Evolutionary conservation across 2,329 filamentous ascomycete species (phyloP), one percentile per base, ranked within the genome.

Genomic region (Knufia fluminis): DNA sequence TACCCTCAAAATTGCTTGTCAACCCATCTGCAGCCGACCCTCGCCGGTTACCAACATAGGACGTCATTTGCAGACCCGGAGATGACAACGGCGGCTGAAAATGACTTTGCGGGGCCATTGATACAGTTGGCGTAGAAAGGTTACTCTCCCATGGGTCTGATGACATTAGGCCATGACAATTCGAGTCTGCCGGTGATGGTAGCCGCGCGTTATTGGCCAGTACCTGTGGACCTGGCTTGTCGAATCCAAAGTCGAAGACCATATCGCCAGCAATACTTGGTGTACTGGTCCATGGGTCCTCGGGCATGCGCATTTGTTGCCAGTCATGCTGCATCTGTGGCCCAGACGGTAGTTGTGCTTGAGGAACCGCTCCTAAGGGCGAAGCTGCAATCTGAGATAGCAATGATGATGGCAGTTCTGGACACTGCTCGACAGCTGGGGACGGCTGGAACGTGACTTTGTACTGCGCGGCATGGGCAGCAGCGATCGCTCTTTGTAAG

Each of bases 401-500:
- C 32, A 32, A 32, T 32, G 42, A 12, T 16, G 16, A 17, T 7
- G 26, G 26, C 28, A 45, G 8, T 20, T 45, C 22, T 26, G 23
- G 22, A 16, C 24, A 19, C 19, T 46, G 31, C 12, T 36, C 8
- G 4, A 17, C 16, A 10, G 22, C 23, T 26, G 23, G 10, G 45
- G n/a, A n/a, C n/a, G 4, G 33, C 33, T 17, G 33, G 9, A 17
- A 6, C 16, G 33, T 36, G 6, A 14, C 6, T 45, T 33, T 32
- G 42, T 28, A 12, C 31, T 65, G 65, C 44, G 66, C 67, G 41
- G 67, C 66, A 49, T 66, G 66, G 9, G 68, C 67, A 33, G 67
- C 66, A 49, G 64, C 66, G 43, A 71, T 60, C n/a, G 68, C 67
- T 50, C 68, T 60, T 54, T 71, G 68, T 41, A 71, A 57, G n/a